These are phyloP conservation scores for Geosmithia putterillii DNA, from an alignment of 2,329 filamentous ascomycete genomes.

Conservation along the genomic window DNA sequence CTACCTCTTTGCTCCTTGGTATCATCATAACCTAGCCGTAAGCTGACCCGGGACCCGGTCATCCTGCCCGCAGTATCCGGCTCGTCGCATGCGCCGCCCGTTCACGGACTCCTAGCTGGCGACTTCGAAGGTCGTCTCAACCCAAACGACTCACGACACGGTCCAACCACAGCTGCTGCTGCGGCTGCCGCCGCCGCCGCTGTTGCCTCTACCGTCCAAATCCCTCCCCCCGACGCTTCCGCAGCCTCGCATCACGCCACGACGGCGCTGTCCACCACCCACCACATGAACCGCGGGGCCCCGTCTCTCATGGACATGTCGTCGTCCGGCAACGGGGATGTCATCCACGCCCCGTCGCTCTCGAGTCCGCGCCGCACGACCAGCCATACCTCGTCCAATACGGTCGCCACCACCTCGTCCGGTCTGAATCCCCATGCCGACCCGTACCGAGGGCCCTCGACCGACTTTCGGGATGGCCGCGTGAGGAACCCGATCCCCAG, in stretches of 20 bases:
- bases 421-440: neutral
- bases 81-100: neutral
- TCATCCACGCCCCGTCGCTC: neutral
- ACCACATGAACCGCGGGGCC: neutral
- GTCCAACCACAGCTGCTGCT: neutral
- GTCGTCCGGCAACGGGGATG: neutral
- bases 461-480: conserved; percentile 14
- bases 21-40: too few relatives aligned
- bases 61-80: neutral
- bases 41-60: neutral
- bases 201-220: too few relatives aligned
- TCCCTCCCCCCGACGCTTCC: neutral
- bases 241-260: neutral
- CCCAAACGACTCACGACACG: neutral
- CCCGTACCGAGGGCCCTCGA: neutral
- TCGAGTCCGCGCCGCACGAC: neutral
- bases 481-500: conserved; percentile 45
- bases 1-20: neutral
- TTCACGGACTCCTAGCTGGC: neutral
- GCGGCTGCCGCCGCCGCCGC: neutral
- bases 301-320: neutral
- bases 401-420: neutral
- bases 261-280: neutral
- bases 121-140: neutral
- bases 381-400: neutral